A percentile compares a stretch with the other conserved stretches of the same genome.
Conservation (phyloP, 352 stramenopile species). For the Globisporangium ultimum region DNA sequence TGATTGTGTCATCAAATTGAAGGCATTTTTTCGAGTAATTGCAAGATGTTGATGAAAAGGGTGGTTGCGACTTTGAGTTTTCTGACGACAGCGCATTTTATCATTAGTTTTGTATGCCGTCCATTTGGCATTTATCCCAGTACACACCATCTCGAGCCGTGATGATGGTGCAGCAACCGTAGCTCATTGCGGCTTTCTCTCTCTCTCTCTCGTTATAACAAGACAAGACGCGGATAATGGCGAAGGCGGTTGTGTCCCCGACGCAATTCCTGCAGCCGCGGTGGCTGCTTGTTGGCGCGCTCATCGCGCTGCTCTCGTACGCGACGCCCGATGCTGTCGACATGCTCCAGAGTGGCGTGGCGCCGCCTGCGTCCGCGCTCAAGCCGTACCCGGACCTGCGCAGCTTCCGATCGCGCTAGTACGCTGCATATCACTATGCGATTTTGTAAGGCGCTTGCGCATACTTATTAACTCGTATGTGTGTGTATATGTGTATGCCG, state of each 20-base stretch:
- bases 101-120: no score
- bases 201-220: not conserved
- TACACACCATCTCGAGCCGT: no score
- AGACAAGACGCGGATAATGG: slow-evolving; percentile 13
- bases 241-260: slow-evolving; percentile 15
- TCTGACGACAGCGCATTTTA: no score
- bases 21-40: no score
- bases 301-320: slow-evolving; percentile 27
- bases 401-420: slow-evolving; percentile 49
- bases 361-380: slow-evolving; percentile 20
- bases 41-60: no score
- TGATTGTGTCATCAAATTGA: no score
- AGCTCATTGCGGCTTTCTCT: no score
- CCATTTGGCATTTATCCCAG: no score
- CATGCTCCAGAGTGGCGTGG: slow-evolving; percentile 5
- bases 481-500: not conserved
- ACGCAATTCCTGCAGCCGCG: slow-evolving; percentile 25
- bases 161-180: no score
- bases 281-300: slow-evolving; percentile 26
- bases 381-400: slow-evolving; percentile 40
- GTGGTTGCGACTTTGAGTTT: no score
- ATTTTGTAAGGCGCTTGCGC: not conserved
- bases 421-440: slow-evolving; percentile 2
- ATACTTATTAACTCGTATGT: not conserved
- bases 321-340: slow-evolving; percentile 19